Base-by-base conservation (phyloP, 2,329 filamentous ascomycete species). In the Ilyonectria mors-panacis region DNA sequence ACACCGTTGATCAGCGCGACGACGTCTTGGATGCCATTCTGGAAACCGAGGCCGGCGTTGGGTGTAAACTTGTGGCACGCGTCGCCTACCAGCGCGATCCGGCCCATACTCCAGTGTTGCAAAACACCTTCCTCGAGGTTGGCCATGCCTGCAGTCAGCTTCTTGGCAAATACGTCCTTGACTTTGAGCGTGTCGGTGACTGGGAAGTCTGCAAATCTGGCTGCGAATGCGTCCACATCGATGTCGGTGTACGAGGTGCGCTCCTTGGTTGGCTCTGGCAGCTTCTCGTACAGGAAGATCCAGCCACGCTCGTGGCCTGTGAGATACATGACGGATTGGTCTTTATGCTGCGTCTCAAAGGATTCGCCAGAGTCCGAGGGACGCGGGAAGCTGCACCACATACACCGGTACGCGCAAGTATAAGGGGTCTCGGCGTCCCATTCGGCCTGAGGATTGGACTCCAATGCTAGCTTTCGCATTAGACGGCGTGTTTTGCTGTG, bases 51-150 rank as follows among this genome's bases (percentile, higher is more conserved):
- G 0, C 77, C 78, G 1, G 77, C 65, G 44, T 79, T 79, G 0
- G 80, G 77, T 1, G 78, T 80, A 57, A 80, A 77, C 59, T 81
- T 81, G 65, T 81, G 78, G 28, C 68, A 75, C 1, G 80, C 69
- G 44, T 82, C 80, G 4, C 80, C 80, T 0, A 70, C 69, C 1
- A 81, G 74, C 1, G 79, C 78, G 19, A 81, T 71, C 1, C 77
- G 76, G 6, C 37, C 37, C 53, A 63, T 65, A 35, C 67, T 75
- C 78, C 78, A 79, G 35, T 75, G 68, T 21, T 75, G 53, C 3
- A 76, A 54, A 2, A 81, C 68, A 3, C 79, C 79, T 45, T 82
- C 78, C 28, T 79, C 77, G 3, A 81, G 68, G 39, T 78, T 72
- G 0, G 74, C 65, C 69, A 81, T 68, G 5, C 73, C 75, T 7